A percentile compares a stretch with the other conserved stretches of the same genome.
phyloP scores from a whole-genome alignment of 371 early-diverging fungal species.

The Mucor plumbeus region DNA sequence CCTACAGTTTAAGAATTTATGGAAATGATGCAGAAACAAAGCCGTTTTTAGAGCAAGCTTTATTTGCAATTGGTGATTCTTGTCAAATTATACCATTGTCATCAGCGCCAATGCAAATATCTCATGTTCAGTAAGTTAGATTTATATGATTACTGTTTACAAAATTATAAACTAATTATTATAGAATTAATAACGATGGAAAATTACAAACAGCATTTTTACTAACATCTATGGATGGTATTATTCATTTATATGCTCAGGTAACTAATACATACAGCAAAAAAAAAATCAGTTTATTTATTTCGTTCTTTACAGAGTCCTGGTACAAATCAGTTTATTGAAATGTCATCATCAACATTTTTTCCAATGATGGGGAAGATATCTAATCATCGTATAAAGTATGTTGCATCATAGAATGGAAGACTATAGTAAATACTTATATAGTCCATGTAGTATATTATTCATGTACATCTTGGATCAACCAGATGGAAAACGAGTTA shows the following conservation, averaged over 20 bases:
- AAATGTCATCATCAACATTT: conserved; percentile 33
- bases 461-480: conserved; percentile 59
- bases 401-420: background rate
- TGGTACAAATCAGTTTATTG: conserved; percentile 28
- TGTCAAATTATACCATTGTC: conserved; percentile 45
- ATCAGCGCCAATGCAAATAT: conserved; percentile 55
- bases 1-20: conserved; percentile 42
- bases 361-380: conserved; percentile 51
- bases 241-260: conserved; percentile 46
- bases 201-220: conserved; percentile 39
- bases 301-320: conserved; percentile 6
- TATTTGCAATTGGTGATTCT: conserved; percentile 35
- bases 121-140: conserved; percentile 43
- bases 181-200: conserved; percentile 29
- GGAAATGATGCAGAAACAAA: conserved; percentile 30
- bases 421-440: background rate
- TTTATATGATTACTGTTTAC: no score
- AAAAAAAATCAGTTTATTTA: background rate
- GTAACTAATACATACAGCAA: conserved; percentile 9
- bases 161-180: background rate
- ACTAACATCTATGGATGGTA: conserved; percentile 49
- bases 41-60: conserved; percentile 46
- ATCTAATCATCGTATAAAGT: conserved; percentile 43
- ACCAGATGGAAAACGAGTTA: conserved; percentile 43
- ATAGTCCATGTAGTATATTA: conserved; percentile 41